A percentile compares a stretch with the other conserved stretches of the same genome.
Evolutionary conservation across 257 asterid genomes (phyloP).

Genomic region (Orobanche coerulescens): DNA sequence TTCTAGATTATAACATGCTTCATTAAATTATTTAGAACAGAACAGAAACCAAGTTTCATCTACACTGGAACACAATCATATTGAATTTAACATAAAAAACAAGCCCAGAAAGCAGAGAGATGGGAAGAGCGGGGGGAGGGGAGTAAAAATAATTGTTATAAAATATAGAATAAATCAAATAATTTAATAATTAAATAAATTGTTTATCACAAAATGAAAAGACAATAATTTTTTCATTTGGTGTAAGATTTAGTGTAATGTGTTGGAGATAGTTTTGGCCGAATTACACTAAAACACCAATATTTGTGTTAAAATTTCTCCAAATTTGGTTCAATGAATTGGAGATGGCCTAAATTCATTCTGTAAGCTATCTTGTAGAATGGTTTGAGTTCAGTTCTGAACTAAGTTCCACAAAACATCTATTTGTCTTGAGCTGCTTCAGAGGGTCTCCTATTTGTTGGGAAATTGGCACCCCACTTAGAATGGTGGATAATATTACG

Average conservation of each 20-base stretch:
- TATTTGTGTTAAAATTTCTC: background rate
- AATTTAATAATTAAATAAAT: background rate
- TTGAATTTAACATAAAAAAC: too few relatives aligned
- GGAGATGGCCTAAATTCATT: background rate
- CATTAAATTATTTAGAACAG: slow-evolving; percentile 1
- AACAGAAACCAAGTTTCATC: slow-evolving; percentile 9
- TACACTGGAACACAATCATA: slow-evolving; percentile 15
- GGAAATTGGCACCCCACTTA: too few relatives aligned
- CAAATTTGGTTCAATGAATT: background rate
- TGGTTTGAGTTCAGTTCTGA: slow-evolving; percentile 1
- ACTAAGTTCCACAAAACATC: slow-evolving; percentile 2
- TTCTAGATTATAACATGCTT: slow-evolving; percentile 12
- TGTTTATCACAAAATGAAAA: background rate
- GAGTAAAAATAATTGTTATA: background rate
- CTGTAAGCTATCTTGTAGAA: background rate
- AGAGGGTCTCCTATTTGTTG: slow-evolving; percentile 7
- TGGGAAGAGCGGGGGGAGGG: too few relatives aligned
- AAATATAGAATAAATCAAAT: background rate
- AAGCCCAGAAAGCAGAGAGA: too few relatives aligned
- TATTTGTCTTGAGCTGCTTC: background rate
- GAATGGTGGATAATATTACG: too few relatives aligned
- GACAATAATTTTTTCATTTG: background rate
- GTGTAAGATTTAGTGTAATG: background rate
- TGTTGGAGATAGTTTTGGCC: background rate
- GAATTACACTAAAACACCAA: background rate